These are phyloP conservation scores for Santalum album DNA, from an alignment of 164 flowering plant species.

Conservation along the genomic window DNA sequence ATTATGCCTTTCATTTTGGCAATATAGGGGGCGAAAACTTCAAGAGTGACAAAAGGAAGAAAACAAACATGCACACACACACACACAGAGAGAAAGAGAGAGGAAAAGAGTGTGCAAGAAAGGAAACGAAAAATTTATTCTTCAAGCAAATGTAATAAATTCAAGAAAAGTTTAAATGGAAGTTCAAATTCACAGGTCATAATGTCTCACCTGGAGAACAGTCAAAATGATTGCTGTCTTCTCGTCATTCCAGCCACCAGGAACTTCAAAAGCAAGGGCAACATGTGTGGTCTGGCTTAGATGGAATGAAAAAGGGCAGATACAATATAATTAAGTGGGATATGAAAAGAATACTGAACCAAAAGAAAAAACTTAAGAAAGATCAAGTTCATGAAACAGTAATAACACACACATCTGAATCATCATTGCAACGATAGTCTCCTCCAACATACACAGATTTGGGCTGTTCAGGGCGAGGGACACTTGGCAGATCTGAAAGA, in stretches of 20 bases:
- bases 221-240: constrained; percentile 68
- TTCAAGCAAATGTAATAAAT: no score
- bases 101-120: neutral
- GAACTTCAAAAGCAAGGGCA: constrained; percentile 87
- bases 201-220: constrained; percentile 98
- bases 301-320: no score
- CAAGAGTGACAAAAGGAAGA: no score
- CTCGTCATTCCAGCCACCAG: constrained; percentile 83
- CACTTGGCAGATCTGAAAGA: constrained; percentile 68
- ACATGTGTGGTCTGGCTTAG: constrained; percentile 61
- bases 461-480: constrained; percentile 38
- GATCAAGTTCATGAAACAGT: no score
- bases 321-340: neutral
- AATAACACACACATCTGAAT: constrained; percentile 56
- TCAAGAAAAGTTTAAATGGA: no score
- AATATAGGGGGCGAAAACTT: no score
- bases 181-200: no score
- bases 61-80: no score
- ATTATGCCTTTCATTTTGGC: no score
- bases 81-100: neutral
- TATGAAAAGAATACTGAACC: neutral
- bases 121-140: neutral
- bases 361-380: neutral
- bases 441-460: constrained; percentile 74
- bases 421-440: constrained; percentile 66